A percentile compares a stretch with the other conserved stretches of the same genome.
These are phyloP conservation scores for Stemphylium lycopersici DNA, from an alignment of 2,329 filamentous ascomycete genomes.

Conservation along the genomic window DNA sequence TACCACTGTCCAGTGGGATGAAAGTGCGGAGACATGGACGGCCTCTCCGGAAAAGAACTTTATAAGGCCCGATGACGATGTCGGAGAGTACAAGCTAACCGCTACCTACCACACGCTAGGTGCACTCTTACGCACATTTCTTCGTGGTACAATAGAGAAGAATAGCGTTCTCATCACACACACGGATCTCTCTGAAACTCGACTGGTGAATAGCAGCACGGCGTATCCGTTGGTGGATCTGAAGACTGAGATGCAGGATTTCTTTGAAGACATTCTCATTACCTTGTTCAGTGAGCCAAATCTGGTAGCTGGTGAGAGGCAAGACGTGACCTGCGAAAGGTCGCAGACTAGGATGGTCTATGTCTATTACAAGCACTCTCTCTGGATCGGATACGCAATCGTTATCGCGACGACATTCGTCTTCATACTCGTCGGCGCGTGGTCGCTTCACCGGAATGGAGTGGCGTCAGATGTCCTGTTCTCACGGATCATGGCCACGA, in stretches of 20 bases:
- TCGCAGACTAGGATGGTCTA: conserved; percentile 36
- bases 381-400: conserved; percentile 48
- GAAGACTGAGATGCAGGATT: conserved; percentile 33
- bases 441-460: conserved; percentile 44
- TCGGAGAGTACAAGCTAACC: conserved; percentile 37
- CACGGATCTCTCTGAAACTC: conserved; percentile 45
- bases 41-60: conserved; percentile 29
- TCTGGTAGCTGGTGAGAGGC: conserved; percentile 32
- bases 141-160: conserved; percentile 40
- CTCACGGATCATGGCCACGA: conserved; percentile 47
- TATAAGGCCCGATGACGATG: conserved; percentile 31
- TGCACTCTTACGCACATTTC: conserved; percentile 42
- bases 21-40: conserved; percentile 19
- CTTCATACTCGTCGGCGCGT: conserved; percentile 41
- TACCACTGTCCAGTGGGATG: conserved; percentile 30
- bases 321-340: conserved; percentile 36
- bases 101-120: conserved; percentile 44
- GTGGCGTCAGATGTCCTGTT: conserved; percentile 47
- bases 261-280: conserved; percentile 49
- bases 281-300: conserved; percentile 43
- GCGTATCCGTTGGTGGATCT: conserved; percentile 40
- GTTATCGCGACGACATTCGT: conserved; percentile 37
- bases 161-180: conserved; percentile 35
- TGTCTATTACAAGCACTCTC: conserved; percentile 36
- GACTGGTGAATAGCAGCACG: conserved; percentile 35